Percentiles rank a stretch among this genome's conserved stretches.
phyloP scores from a whole-genome alignment of 73 alveolate genomes.

The Strombidium stylifer region DNA sequence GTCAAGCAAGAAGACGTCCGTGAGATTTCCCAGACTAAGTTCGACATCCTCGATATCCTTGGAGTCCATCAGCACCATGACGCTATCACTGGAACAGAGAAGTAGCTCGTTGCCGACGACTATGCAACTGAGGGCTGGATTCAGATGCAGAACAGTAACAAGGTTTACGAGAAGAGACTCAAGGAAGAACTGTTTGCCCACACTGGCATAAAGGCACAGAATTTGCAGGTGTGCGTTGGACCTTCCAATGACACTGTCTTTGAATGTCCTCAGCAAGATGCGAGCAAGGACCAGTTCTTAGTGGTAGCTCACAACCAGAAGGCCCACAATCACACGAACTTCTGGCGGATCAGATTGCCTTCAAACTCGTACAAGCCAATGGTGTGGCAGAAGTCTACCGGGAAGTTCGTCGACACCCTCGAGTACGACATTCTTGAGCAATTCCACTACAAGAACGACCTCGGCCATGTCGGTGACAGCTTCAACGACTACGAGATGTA shows the following conservation, averaged over 20 bases:
- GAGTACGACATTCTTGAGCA: too few species aligned
- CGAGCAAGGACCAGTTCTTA: neutral
- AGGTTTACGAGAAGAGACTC: too few species aligned
- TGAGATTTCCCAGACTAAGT: conserved; percentile 61
- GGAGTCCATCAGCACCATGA: conserved; percentile 36
- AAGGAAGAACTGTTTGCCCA: too few species aligned
- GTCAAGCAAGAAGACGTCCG: conserved; percentile 40
- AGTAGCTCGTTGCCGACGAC: neutral
- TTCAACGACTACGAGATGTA: too few species aligned
- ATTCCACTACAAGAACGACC: too few species aligned
- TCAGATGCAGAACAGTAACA: conserved; percentile 9
- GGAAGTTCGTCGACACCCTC: too few species aligned
- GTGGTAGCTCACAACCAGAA: too few species aligned
- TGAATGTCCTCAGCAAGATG: neutral
- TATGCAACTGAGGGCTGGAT: conserved; percentile 44
- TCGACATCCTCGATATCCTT: conserved; percentile 23
- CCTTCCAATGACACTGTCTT: neutral
- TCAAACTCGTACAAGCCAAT: too few species aligned
- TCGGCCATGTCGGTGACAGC: too few species aligned
- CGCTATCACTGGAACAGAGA: neutral
- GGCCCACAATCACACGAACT: too few species aligned
- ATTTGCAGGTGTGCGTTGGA: neutral
- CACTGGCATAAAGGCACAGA: neutral
- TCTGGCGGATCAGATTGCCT: too few species aligned
- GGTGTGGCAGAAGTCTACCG: too few species aligned